These are phyloP conservation scores for Actinidia chinensis DNA, from an alignment of 179 eudicot genomes.

Conservation along the genomic window DNA sequence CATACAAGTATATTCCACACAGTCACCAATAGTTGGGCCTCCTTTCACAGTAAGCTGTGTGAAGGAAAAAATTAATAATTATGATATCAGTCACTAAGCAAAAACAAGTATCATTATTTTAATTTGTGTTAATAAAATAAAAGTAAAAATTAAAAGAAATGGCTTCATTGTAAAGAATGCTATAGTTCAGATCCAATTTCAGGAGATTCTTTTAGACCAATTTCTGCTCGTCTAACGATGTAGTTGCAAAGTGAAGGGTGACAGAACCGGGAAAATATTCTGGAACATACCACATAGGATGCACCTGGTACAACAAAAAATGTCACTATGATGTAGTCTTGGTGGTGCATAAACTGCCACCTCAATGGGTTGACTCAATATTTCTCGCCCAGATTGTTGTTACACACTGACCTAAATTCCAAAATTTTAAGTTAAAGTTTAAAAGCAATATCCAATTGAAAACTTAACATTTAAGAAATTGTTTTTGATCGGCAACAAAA, in stretches of 20 bases:
- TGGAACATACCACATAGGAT: slow-evolving; percentile 66
- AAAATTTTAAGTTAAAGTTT: slow-evolving; percentile 3
- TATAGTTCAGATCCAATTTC: slow-evolving; percentile 10
- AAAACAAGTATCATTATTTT: background rate
- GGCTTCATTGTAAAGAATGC: background rate
- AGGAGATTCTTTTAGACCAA: background rate
- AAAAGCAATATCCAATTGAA: background rate
- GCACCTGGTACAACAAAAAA: slow-evolving; percentile 86
- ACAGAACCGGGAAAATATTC: background rate
- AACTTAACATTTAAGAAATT: background rate
- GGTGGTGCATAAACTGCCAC: slow-evolving; percentile 90
- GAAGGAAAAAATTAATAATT: slow-evolving; percentile 9
- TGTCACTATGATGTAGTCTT: slow-evolving; percentile 56
- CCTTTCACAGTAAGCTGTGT: slow-evolving; percentile 65
- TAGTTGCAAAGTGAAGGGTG: background rate
- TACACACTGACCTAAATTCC: slow-evolving; percentile 57
- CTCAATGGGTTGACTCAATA: slow-evolving; percentile 58
- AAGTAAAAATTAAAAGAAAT: background rate
- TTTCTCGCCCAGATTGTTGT: slow-evolving; percentile 73
- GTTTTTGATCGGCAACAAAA: no score
- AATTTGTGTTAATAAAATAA: background rate
- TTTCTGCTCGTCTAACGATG: background rate
- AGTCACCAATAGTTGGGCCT: slow-evolving; percentile 68
- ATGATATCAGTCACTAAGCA: background rate
- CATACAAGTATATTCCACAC: slow-evolving; percentile 56